These are phyloP conservation scores for Mortierella sp. DNA, from an alignment of 371 early-diverging fungal genomes.

Conservation along the genomic window DNA sequence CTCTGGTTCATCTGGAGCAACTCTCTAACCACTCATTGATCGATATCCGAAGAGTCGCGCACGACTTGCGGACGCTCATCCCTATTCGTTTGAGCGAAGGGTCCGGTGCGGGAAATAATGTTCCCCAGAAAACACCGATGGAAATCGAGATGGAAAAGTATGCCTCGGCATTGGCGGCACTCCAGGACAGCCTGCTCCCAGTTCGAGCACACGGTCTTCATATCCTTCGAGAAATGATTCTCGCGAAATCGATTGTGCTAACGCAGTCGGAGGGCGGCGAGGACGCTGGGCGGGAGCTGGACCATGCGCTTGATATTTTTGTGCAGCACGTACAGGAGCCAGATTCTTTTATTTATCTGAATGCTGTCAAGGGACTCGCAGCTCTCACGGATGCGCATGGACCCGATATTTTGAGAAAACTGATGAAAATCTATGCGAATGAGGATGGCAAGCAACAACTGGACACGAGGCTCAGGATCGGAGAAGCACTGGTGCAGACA, in stretches of 20 bases:
- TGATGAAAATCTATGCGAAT: slow-evolving; percentile 72
- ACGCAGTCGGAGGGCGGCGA: slow-evolving; percentile 58
- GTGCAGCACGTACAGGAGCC: slow-evolving; percentile 77
- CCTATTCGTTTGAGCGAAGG: slow-evolving; percentile 28
- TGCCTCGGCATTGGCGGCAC: slow-evolving; percentile 79
- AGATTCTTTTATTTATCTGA: slow-evolving; percentile 87
- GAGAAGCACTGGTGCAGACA: slow-evolving; percentile 89
- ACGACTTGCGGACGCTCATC: slow-evolving; percentile 68
- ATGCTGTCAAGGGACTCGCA: slow-evolving; percentile 87
- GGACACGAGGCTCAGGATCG: slow-evolving; percentile 84
- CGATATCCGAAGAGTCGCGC: slow-evolving; percentile 65
- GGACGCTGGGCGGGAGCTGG: slow-evolving; percentile 58
- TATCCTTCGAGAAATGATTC: slow-evolving; percentile 80
- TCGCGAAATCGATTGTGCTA: slow-evolving; percentile 57
- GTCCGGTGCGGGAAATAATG: background rate
- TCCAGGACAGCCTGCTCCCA: slow-evolving; percentile 83
- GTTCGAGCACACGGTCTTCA: slow-evolving; percentile 90
- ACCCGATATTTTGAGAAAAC: slow-evolving; percentile 68
- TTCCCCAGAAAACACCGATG: slow-evolving; percentile 33
- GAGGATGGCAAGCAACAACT: slow-evolving; percentile 59
- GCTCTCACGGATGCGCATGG: slow-evolving; percentile 85
- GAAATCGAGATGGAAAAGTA: slow-evolving; percentile 67
- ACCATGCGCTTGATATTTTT: slow-evolving; percentile 77
- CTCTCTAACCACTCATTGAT: slow-evolving; percentile 62
- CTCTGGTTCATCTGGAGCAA: slow-evolving; percentile 65